phyloP scores from a whole-genome alignment of 176 grass and related monocot genomes.

The Musa troglodytarum region DNA sequence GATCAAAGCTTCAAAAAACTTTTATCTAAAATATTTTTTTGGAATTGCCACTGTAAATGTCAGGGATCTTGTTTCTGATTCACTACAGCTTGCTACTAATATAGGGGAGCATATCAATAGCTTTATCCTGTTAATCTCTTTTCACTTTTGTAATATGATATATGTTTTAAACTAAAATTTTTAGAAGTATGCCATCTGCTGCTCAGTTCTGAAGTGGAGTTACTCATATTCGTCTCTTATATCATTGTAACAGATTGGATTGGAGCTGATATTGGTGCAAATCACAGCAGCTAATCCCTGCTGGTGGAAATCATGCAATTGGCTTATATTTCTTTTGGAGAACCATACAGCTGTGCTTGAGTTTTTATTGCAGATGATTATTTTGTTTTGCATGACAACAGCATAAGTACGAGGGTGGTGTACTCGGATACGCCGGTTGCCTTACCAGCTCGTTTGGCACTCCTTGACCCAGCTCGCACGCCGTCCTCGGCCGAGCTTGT shows the following conservation, averaged over 20 bases:
- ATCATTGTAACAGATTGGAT: neutral
- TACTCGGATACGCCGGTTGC: neutral
- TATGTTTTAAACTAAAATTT: no score
- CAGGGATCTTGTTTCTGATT: no score
- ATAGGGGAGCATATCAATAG: no score
- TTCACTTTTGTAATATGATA: no score
- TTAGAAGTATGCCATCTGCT: no score
- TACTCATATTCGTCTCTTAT: neutral
- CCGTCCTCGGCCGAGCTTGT: neutral
- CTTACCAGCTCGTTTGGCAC: neutral
- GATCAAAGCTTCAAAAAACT: no score
- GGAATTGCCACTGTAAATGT: no score
- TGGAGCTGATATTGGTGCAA: neutral
- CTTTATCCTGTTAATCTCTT: no score
- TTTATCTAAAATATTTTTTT: no score
- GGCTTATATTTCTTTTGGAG: neutral
- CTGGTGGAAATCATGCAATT: neutral
- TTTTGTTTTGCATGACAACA: neutral
- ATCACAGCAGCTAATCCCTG: neutral
- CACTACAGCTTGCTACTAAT: no score
- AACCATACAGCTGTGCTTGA: neutral
- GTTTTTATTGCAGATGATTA: neutral
- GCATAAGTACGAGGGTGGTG: no score
- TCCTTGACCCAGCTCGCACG: neutral
- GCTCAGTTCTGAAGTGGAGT: no score